Conservation (phyloP, 2,329 filamentous ascomycete genomes). For the Talaromyces sp. region DNA sequence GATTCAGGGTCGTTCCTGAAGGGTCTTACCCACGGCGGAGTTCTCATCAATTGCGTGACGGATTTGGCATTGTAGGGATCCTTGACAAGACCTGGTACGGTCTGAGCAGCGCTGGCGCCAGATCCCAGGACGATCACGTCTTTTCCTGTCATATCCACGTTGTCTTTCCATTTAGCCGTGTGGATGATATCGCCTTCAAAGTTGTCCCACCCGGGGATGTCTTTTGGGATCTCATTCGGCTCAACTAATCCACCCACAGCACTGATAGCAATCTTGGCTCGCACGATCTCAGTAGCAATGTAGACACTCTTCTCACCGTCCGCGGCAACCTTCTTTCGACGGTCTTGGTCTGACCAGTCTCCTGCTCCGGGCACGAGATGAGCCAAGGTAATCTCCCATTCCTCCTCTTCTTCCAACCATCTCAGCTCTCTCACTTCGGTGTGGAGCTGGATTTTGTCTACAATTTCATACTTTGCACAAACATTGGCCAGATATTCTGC, state of each 20-base stretch:
- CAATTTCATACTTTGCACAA: constrained; percentile 47
- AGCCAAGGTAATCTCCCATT: constrained; percentile 51
- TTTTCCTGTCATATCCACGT: constrained; percentile 48
- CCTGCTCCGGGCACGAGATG: constrained; percentile 49
- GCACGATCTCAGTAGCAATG: constrained; percentile 45
- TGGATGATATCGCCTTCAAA: constrained; percentile 54
- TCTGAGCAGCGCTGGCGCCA: constrained; percentile 53
- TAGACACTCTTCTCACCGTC: constrained; percentile 45
- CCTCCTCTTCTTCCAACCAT: constrained; percentile 48
- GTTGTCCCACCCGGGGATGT: constrained; percentile 46
- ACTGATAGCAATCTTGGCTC: constrained; percentile 50
- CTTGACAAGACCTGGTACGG: constrained; percentile 47
- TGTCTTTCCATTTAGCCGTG: constrained; percentile 52
- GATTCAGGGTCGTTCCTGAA: background rate
- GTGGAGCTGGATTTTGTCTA: constrained; percentile 54
- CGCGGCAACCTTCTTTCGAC: constrained; percentile 36
- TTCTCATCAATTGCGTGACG: constrained; percentile 55
- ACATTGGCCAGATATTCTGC: constrained; percentile 48
- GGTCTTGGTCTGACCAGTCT: constrained; percentile 46
- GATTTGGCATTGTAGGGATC: constrained; percentile 46
- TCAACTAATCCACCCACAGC: constrained; percentile 53
- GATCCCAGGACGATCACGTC: constrained; percentile 54
- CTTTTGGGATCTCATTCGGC: constrained; percentile 45
- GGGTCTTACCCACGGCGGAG: constrained; percentile 52
- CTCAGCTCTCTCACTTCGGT: constrained; percentile 49